Conservation (phyloP, 495 filamentous ascomycete species). For the Aspergillus asperescens region DNA sequence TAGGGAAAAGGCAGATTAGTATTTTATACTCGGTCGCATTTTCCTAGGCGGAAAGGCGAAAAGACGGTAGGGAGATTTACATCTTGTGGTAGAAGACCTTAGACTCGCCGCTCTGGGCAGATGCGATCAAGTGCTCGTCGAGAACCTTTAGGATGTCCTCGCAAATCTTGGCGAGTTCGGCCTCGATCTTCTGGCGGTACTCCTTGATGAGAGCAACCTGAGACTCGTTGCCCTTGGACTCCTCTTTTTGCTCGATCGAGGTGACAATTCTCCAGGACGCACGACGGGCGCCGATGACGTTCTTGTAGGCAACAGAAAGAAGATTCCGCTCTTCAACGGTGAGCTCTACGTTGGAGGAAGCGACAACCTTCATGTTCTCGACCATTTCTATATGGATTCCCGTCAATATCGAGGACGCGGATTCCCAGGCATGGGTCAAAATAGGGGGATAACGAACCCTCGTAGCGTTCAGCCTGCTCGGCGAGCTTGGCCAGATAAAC, state of each 20-base stretch:
- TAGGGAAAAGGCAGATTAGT: slow-evolving; percentile 10
- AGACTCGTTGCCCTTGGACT: slow-evolving; percentile 95
- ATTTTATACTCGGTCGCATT: neutral
- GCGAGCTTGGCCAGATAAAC: slow-evolving; percentile 99
- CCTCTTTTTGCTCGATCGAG: slow-evolving; percentile 99
- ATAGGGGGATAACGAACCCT: slow-evolving; percentile 61
- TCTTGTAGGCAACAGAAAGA: slow-evolving; percentile 99
- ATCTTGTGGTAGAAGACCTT: slow-evolving; percentile 99
- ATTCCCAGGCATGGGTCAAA: neutral
- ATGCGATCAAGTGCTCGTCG: slow-evolving; percentile 93
- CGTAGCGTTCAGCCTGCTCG: slow-evolving; percentile 99
- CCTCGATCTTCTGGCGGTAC: slow-evolving; percentile 99
- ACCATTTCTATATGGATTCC: slow-evolving; percentile 76
- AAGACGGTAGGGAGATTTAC: slow-evolving; percentile 45
- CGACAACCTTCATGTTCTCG: slow-evolving; percentile 99
- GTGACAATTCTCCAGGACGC: slow-evolving; percentile 99
- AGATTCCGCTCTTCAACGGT: slow-evolving; percentile 99
- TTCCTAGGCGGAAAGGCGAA: neutral
- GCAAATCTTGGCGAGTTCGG: slow-evolving; percentile 98
- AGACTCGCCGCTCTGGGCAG: slow-evolving; percentile 93
- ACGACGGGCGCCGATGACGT: slow-evolving; percentile 97
- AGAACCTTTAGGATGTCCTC: slow-evolving; percentile 97
- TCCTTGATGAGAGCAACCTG: slow-evolving; percentile 97
- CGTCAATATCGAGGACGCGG: slow-evolving; percentile 20
- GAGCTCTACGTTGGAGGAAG: slow-evolving; percentile 90